Evolutionary conservation across 2,329 filamentous ascomycete species (phyloP).

Genomic region (Nectriaceae sp.): DNA sequence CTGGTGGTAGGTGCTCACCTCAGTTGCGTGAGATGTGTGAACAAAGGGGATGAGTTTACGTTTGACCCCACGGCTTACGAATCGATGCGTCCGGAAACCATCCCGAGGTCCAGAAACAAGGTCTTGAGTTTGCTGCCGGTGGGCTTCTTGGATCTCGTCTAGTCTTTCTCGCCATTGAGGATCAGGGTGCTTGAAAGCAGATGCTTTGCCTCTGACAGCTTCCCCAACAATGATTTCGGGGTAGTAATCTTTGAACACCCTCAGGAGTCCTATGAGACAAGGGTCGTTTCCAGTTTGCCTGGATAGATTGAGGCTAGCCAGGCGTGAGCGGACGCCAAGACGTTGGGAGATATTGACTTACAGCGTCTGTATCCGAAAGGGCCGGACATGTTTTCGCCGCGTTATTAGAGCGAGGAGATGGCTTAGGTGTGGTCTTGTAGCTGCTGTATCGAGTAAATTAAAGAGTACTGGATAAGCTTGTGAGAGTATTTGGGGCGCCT

Average conservation of each 20-base stretch:
- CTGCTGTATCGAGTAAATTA: conserved; percentile 78
- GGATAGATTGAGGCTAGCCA: conserved; percentile 54
- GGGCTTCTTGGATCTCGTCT: conserved; percentile 64
- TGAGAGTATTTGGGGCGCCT: conserved; percentile 63
- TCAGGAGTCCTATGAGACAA: conserved; percentile 70
- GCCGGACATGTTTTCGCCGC: conserved; percentile 78
- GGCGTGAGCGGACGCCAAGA: not conserved
- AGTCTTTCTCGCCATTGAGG: conserved; percentile 71
- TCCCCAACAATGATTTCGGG: conserved; percentile 83
- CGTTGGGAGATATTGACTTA: conserved; percentile 41
- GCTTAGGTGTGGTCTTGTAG: conserved; percentile 67
- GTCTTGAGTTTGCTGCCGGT: conserved; percentile 50
- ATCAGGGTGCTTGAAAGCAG: conserved; percentile 73
- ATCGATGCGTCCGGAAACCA: conserved; percentile 66
- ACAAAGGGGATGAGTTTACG: conserved; percentile 63
- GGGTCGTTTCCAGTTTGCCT: conserved; percentile 71
- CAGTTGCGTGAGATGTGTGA: conserved; percentile 72
- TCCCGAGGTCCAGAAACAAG: conserved; percentile 34
- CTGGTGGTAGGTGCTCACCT: conserved; percentile 46
- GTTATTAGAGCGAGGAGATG: conserved; percentile 80
- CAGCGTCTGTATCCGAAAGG: conserved; percentile 79
- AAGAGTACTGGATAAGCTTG: conserved; percentile 77
- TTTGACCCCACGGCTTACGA: conserved; percentile 28
- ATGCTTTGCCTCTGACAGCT: conserved; percentile 59
- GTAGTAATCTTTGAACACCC: conserved; percentile 89